Evolutionary conservation across 2,329 filamentous ascomycete species (phyloP), one percentile per base, ranked within the genome.

Genomic region (Tolypocladium tundrense): DNA sequence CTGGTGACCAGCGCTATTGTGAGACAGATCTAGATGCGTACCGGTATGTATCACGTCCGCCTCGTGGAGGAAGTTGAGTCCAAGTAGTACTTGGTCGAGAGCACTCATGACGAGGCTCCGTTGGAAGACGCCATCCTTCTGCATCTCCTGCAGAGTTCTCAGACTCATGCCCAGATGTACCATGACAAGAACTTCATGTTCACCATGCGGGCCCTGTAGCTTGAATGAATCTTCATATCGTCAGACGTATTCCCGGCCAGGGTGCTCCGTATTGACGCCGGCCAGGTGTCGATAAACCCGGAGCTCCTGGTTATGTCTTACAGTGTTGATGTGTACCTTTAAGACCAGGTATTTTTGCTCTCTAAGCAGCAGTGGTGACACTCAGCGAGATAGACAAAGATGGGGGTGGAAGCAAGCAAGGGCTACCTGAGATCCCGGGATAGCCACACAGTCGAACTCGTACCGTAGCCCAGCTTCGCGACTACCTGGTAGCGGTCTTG

Each of bases 391-490:
- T n/a, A n/a, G n/a, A n/a, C n/a, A n/a, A n/a, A n/a, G n/a, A n/a
- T n/a, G n/a, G n/a, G n/a, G n/a, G n/a, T n/a, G 50, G 7, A 8
- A 41, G 27, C 6, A 24, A 21, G 33, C 6, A 33, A 9, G 45
- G 19, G 10, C 51, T 33, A 67, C 64, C 54, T 57, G 16, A 74
- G 66, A 66, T 76, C 72, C 35, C 63, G 69, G 51, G 69, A 70
- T 0, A 78, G 68, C 75, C 75, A 78, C 5, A 74, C 71, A 0
- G 75, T 77, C 8, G 75, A 75, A 48, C 61, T 64, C 7, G 65
- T 65, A 10, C 75, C 75, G 60, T 72, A 75, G 33, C 75, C 75
- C 13, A 78, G 68, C 60, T 79, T 79, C 43, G 68, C 70, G 13
- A 77, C 65, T 41, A 73, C 63, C 51, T 70, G 65, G 59, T 76